A percentile compares a stretch with the other conserved stretches of the same genome.
These are phyloP conservation scores for Chaetomium olivaceum DNA, from an alignment of 2,329 filamentous ascomycete species.

Conservation along the genomic window DNA sequence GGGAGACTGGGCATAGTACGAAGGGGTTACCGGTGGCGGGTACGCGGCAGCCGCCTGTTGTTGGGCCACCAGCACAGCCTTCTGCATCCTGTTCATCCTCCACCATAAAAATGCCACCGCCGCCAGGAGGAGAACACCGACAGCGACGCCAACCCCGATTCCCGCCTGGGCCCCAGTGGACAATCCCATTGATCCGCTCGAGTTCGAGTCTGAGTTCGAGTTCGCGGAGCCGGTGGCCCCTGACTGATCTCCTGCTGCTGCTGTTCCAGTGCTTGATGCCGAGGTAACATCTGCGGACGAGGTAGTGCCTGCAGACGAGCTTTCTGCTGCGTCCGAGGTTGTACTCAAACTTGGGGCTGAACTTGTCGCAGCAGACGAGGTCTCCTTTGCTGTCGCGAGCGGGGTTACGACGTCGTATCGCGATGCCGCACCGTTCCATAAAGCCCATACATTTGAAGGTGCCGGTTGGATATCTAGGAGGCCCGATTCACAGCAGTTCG, in stretches of 20 bases:
- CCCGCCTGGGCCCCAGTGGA: conserved; percentile 17
- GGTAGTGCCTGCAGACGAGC: neutral
- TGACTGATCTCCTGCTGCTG: too few species aligned
- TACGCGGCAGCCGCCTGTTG: neutral
- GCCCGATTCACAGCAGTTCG: neutral
- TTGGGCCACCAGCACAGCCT: neutral
- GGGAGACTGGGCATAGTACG: neutral
- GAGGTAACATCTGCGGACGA: neutral
- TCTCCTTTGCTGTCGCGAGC: neutral
- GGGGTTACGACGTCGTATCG: neutral
- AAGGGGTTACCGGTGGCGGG: neutral
- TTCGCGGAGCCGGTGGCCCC: neutral
- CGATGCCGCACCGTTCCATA: neutral
- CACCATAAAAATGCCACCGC: conserved; percentile 19
- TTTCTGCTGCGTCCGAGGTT: neutral
- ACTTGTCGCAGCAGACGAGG: neutral
- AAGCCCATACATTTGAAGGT: neutral
- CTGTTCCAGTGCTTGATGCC: neutral
- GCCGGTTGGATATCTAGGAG: neutral
- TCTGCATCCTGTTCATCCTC: conserved; percentile 7
- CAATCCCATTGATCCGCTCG: neutral
- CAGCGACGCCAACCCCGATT: conserved; percentile 16
- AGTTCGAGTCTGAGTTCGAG: neutral
- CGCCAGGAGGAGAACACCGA: conserved; percentile 11
- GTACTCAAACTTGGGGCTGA: neutral